phyloP scores from a whole-genome alignment of 306 rosid species.

The Ochetophila trinervis region DNA sequence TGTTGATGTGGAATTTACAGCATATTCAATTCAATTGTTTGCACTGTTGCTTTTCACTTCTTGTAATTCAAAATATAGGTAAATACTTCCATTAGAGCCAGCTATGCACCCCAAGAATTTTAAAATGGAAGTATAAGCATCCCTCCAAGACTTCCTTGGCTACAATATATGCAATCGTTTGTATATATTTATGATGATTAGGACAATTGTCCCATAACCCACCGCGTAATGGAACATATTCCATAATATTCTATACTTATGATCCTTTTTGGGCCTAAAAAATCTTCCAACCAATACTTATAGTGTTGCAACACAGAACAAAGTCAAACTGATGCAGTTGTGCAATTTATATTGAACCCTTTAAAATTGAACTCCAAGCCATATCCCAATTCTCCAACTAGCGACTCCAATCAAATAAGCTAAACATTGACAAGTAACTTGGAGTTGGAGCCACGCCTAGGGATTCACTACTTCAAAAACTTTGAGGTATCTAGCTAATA shows the following conservation, averaged over 20 bases:
- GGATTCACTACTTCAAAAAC: constrained; percentile 2
- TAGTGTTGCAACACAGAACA: background rate
- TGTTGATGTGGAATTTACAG: too few relatives aligned
- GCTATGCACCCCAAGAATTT: background rate
- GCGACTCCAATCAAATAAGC: constrained; percentile 3
- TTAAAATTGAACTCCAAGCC: constrained; percentile 4
- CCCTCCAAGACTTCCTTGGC: background rate
- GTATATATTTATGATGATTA: background rate
- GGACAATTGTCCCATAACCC: background rate
- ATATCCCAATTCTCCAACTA: constrained; percentile 16
- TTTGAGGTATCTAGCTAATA: constrained; percentile 28
- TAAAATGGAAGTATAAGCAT: background rate
- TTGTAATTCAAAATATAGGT: background rate
- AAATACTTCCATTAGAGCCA: background rate
- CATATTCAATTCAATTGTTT: too few relatives aligned
- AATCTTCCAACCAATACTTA: background rate
- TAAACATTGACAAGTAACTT: constrained; percentile 11
- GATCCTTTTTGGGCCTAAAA: background rate
- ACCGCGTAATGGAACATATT: background rate
- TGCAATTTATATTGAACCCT: constrained; percentile 16
- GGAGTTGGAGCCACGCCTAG: constrained; percentile 28
- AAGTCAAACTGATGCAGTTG: constrained; percentile 22
- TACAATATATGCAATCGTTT: constrained; percentile 12
- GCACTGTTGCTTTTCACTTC: background rate
- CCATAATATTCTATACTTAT: background rate